These are phyloP conservation scores for Penicillium glabrum DNA, from an alignment of 2,329 filamentous ascomycete species.

Conservation along the genomic window DNA sequence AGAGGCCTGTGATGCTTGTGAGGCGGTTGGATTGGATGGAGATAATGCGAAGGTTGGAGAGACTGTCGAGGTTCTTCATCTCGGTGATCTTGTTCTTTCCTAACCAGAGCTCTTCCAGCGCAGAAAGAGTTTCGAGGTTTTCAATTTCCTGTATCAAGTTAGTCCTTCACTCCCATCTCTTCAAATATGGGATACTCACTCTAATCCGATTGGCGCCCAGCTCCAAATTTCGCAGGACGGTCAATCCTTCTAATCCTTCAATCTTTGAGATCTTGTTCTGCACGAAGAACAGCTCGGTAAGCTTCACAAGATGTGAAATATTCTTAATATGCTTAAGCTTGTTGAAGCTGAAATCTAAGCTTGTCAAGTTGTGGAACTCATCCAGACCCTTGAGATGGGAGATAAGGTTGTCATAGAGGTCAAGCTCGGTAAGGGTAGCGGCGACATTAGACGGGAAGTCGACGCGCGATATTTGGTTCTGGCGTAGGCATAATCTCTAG, in stretches of 20 bases:
- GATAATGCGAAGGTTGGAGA: constrained; percentile 80
- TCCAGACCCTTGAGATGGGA: constrained; percentile 83
- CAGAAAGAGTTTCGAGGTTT: constrained; percentile 74
- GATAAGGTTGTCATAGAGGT: constrained; percentile 96
- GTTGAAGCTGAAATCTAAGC: constrained; percentile 93
- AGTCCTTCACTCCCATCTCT: neutral
- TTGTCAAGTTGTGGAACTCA: constrained; percentile 70
- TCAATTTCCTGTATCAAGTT: constrained; percentile 63
- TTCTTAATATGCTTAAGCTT: constrained; percentile 99
- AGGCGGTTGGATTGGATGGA: constrained; percentile 96
- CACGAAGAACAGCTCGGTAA: constrained; percentile 86
- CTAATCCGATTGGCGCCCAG: constrained; percentile 89
- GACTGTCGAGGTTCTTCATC: constrained; percentile 70
- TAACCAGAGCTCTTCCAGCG: constrained; percentile 86
- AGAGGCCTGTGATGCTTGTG: constrained; percentile 71
- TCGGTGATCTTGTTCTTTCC: constrained; percentile 96
- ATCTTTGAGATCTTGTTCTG: constrained; percentile 92
- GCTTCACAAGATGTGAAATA: constrained; percentile 70
- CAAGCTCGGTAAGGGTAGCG: constrained; percentile 73
- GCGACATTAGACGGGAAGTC: constrained; percentile 69
- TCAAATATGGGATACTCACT: constrained; percentile 31
- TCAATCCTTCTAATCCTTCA: constrained; percentile 75
- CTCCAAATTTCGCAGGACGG: constrained; percentile 78
- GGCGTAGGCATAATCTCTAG: constrained; percentile 78
- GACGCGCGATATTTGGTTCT: constrained; percentile 83